These are phyloP conservation scores for Suillus plorans DNA, from an alignment of 768 basidiomycete species.

Conservation along the genomic window DNA sequence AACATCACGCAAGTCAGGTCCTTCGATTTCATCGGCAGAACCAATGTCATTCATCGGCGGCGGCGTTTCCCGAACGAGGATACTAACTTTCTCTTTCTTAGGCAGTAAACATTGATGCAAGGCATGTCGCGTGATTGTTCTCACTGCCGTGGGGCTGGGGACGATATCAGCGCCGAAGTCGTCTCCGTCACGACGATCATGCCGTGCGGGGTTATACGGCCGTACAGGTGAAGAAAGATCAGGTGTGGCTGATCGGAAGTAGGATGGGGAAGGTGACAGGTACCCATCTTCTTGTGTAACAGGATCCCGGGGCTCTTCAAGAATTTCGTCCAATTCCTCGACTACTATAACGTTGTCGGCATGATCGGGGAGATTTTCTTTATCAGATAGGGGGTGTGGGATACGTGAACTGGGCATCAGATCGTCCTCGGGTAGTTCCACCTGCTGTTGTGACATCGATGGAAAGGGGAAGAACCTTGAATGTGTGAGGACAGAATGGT, in stretches of 20 bases:
- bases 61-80: conserved; percentile 33
- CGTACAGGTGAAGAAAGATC: conserved; percentile 67
- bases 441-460: conserved; percentile 4
- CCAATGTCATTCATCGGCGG: conserved; percentile 11
- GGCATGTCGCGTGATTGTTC: conserved; percentile 16
- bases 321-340: conserved; percentile 40
- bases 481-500: conserved; percentile 20
- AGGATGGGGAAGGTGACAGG: conserved; percentile 65
- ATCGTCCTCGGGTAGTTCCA: conserved; percentile 17
- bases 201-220: conserved; percentile 19
- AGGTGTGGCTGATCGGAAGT: conserved; percentile 47
- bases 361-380: conserved; percentile 43
- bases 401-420: conserved; percentile 32
- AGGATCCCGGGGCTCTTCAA: conserved; percentile 36
- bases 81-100: conserved; percentile 7
- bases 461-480: conserved; percentile 39
- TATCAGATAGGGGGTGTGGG: conserved; percentile 27
- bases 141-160: conserved; percentile 31
- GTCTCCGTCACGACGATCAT: conserved; percentile 16
- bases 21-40: conserved; percentile 19
- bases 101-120: conserved; percentile 5
- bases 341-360: conserved; percentile 40
- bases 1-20: conserved; percentile 45
- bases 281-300: conserved; percentile 83
- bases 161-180: conserved; percentile 53